Conservation (phyloP, 768 basidiomycete genomes). For the Tulasnella sp. region DNA sequence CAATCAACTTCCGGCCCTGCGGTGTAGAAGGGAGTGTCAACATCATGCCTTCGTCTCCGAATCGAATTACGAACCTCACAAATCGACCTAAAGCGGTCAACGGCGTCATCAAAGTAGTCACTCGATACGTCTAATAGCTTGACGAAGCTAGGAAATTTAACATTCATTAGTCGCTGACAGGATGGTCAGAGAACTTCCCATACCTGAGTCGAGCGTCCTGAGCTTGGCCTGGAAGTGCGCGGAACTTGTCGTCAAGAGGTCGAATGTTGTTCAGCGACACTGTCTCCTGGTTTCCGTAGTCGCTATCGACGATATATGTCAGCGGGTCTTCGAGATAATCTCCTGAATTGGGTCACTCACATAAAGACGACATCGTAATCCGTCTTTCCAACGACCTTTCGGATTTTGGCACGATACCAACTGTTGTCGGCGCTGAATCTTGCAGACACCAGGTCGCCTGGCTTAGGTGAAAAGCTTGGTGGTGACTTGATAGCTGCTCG, state of each 20-base stretch:
- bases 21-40: background rate
- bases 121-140: constrained; percentile 77
- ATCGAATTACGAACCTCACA: constrained; percentile 56
- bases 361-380: constrained; percentile 96
- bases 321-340: background rate
- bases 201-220: constrained; percentile 91
- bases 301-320: constrained; percentile 40
- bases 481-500: constrained; percentile 61
- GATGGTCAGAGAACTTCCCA: constrained; percentile 27
- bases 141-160: constrained; percentile 64
- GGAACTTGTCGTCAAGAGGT: constrained; percentile 89
- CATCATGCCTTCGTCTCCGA: constrained; percentile 12
- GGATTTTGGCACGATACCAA: constrained; percentile 96
- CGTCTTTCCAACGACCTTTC: constrained; percentile 83
- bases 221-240: constrained; percentile 75
- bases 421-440: constrained; percentile 62
- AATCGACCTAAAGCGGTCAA: constrained; percentile 81
- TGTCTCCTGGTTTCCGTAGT: constrained; percentile 93
- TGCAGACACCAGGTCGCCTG: constrained; percentile 81
- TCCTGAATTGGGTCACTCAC: constrained; percentile 19
- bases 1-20: constrained; percentile 87
- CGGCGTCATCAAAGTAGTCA: constrained; percentile 84
- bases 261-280: constrained; percentile 73
- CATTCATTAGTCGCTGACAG: background rate
- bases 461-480: constrained; percentile 75